Base-by-base conservation (phyloP, 1,284 basidiomycete species). In the Rhodotorula mucilaginosa region DNA sequence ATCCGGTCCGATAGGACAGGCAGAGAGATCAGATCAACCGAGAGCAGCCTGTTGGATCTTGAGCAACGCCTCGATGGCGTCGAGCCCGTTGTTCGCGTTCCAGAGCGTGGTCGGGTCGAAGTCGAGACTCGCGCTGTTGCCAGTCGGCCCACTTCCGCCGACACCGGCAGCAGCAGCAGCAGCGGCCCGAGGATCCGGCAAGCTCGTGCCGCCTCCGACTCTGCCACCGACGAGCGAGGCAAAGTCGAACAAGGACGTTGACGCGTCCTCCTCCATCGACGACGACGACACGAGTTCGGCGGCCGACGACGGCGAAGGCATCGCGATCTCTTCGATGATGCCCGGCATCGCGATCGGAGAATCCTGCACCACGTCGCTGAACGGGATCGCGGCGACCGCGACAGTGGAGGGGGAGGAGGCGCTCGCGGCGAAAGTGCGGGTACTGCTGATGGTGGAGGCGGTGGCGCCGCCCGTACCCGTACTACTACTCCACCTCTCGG, bases 51-150 rank as follows among this genome's bases (percentile, higher is more conserved):
- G 44, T 44, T 59, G 58, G 23, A 46, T 26, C 58, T 59, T 46
- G 44, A 59, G 44, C 10, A 59, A 18, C 21, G 58, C 58, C 23
- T 59, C 58, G 58, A 59, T 59, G 7, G 58, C 44, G 29, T 46
- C 29, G 4, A 59, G 58, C n/a, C 46, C 58, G n/a, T 15, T 23
- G 23, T 46, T 59, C 13, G 58, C n/a, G 29, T 59, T 16, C 58
- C 58, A 56, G n/a, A 56, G n/a, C 13, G 54, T 19, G 23, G 48
- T 5, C 12, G 23, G 19, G 18, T 23, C 48, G 5, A 56, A 12
- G n/a, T 18, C 18, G n/a, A 39, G 39, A 39, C 39, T 12, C 1
- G 39, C 39, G 39, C 10, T 39, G 39, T 39, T 34, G 0, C 56
- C 56, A 26, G 26, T 23, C 34, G 19, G 34, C 21, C 18, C 21